Evolutionary conservation across 306 rosid species (phyloP).

Genomic region (Trichosanthes truncata): DNA sequence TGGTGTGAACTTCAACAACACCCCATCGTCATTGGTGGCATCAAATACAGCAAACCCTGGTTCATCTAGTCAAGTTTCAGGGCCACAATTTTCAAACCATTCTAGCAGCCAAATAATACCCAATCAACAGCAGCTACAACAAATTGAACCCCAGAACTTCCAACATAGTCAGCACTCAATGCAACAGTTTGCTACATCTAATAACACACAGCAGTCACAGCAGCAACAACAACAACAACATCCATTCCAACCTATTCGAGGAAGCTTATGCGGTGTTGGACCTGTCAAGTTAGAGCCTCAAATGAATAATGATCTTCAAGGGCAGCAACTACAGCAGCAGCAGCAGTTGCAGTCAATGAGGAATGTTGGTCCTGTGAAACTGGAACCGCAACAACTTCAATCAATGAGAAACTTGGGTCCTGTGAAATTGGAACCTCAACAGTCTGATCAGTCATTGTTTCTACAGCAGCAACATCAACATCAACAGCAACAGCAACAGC

Average conservation of each 20-base stretch:
- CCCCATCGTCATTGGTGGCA: constrained; percentile 47
- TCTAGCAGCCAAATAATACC: constrained; percentile 54
- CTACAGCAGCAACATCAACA: constrained; percentile 71
- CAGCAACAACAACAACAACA: constrained; percentile 45
- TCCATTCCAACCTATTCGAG: constrained; percentile 62
- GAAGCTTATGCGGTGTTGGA: constrained; percentile 55
- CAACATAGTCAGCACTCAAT: constrained; percentile 76
- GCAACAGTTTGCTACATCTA: constrained; percentile 75
- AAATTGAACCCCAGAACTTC: constrained; percentile 61
- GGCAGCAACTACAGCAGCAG: constrained; percentile 38
- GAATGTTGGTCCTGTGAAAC: constrained; percentile 50
- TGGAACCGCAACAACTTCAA: constrained; percentile 75
- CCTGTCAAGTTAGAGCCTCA: constrained; percentile 79
- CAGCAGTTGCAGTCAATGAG: constrained; percentile 33
- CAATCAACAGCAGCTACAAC: constrained; percentile 75
- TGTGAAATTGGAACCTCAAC: constrained; percentile 76
- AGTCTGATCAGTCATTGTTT: constrained; percentile 64
- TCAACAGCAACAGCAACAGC: constrained; percentile 33
- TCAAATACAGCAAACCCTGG: constrained; percentile 51
- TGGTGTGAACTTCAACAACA: constrained; percentile 49
- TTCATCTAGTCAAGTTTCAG: constrained; percentile 68
- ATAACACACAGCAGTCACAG: constrained; percentile 19
- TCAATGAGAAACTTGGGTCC: constrained; percentile 50
- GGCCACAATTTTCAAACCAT: constrained; percentile 65
- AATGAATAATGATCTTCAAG: constrained; percentile 60